Evolutionary conservation across 805 yeast species (phyloP).

Genomic region (Yarrowia alimentaria): DNA sequence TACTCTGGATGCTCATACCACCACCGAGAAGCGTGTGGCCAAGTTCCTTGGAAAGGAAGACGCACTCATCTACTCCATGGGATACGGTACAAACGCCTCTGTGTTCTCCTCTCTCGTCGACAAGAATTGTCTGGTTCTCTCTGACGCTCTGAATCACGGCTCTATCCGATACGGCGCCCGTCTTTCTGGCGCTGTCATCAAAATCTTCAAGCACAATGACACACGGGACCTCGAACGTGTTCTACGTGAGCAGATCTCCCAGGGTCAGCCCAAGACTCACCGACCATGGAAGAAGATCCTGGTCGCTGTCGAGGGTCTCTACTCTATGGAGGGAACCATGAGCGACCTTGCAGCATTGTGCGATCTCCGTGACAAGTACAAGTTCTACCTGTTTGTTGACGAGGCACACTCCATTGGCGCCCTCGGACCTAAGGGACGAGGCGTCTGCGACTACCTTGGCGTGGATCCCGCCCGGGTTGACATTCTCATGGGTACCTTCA

Average conservation of each 20-base stretch:
- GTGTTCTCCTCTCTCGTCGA: slow-evolving; percentile 81
- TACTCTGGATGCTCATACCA: slow-evolving; percentile 66
- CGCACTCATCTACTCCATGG: slow-evolving; percentile 83
- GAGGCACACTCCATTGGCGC: slow-evolving; percentile 99
- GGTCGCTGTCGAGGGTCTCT: slow-evolving; percentile 88
- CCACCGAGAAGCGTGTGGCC: slow-evolving; percentile 77
- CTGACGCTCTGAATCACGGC: slow-evolving; percentile 94
- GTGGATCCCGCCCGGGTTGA: slow-evolving; percentile 76
- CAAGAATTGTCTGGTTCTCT: slow-evolving; percentile 82
- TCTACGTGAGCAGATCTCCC: slow-evolving; percentile 78
- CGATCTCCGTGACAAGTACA: slow-evolving; percentile 75
- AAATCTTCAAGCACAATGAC: slow-evolving; percentile 89
- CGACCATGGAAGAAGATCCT: slow-evolving; percentile 86
- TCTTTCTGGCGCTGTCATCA: slow-evolving; percentile 87
- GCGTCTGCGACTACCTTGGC: slow-evolving; percentile 90
- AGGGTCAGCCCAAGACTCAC: slow-evolving; percentile 92
- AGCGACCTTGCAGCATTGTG: slow-evolving; percentile 75
- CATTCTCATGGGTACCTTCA: slow-evolving; percentile 93
- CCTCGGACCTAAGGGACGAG: slow-evolving; percentile 91
- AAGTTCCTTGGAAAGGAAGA: slow-evolving; percentile 88
- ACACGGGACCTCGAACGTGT: slow-evolving; percentile 74
- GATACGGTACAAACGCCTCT: slow-evolving; percentile 92
- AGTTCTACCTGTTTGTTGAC: slow-evolving; percentile 86
- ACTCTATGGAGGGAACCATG: slow-evolving; percentile 74
- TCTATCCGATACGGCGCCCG: slow-evolving; percentile 95